Base-by-base conservation (phyloP, 75 land plant genomes). In the Picea glauca region DNA sequence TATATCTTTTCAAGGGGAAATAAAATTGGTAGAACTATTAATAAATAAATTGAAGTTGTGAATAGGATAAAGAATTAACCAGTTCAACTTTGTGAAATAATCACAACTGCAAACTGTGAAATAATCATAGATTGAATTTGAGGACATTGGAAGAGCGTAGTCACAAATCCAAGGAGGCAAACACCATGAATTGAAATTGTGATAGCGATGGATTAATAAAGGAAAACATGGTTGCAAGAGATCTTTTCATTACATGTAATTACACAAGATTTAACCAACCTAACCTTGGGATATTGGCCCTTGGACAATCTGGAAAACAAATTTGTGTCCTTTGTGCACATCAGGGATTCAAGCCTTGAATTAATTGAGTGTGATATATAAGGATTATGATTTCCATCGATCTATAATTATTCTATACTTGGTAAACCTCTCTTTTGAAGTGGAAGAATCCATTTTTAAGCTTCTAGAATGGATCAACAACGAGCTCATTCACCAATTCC, bases 141-240 rank as follows among this genome's bases (percentile, higher is more conserved):
- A 93, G 79, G 1, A 92, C 81, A 64, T 90, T 85, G 15, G 99
- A 89, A 0, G 97, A 94, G 85, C 92, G 91, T 5, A 96, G 97
- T 23, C 99, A 83, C 7, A 97, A 96, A 78, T 96, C 99, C 0
- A 97, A 84, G 85, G 97, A 96, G 0, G 99, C 99, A 67, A 91
- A 89, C 73, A 91, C 87, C 93, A 91, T 91, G 70, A 77, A 91
- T 89, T 91, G 91, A 75, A 68, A 61, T 56, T 3, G 15, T 15
- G 0, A 30, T 11, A 50, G 58, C 5, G 8, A 9, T 11, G n/a
- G 15, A 21, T 14, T 40, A 11, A 59, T 54, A 57, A 12, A 57
- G n/a, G 58, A 26, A 20, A 6, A 9, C 23, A 15, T 31, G 8
- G 11, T 23, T 67, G 70, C 9, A 67, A 9, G 11, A 15, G 23